A percentile compares a stretch with the other conserved stretches of the same genome.
Evolutionary conservation across 2,329 filamentous ascomycete species (phyloP).

Genomic region (Neospermospora avenae): DNA sequence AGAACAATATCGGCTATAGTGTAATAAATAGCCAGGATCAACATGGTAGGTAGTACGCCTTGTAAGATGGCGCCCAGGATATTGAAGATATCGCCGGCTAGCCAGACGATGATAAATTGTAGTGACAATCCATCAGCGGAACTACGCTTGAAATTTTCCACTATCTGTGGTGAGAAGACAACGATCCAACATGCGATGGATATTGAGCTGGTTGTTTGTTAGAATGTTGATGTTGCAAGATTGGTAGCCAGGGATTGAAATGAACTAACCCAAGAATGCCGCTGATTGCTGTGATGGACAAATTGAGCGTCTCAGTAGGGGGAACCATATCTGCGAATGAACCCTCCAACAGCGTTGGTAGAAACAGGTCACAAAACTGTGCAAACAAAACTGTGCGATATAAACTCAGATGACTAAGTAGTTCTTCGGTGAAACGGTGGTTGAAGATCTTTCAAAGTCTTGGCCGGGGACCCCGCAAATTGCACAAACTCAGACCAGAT

Average conservation of each 20-base stretch:
- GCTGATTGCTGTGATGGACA: slow-evolving; percentile 87
- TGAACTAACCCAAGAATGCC: slow-evolving; percentile 76
- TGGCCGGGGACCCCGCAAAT: slow-evolving; percentile 3
- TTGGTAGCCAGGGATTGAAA: neutral
- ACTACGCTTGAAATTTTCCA: slow-evolving; percentile 84
- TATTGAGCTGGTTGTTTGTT: slow-evolving; percentile 62
- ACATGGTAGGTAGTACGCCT: slow-evolving; percentile 91
- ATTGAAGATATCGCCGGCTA: slow-evolving; percentile 93
- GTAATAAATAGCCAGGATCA: slow-evolving; percentile 92
- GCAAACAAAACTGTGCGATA: too few species aligned
- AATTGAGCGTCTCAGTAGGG: slow-evolving; percentile 53
- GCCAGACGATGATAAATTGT: slow-evolving; percentile 90
- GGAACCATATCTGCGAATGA: slow-evolving; percentile 38
- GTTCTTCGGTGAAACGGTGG: neutral
- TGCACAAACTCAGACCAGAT: neutral
- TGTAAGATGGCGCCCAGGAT: slow-evolving; percentile 90
- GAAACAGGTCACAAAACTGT: too few species aligned
- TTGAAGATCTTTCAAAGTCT: neutral
- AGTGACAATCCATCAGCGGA: slow-evolving; percentile 87
- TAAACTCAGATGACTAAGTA: neutral
- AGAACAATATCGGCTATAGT: slow-evolving; percentile 89
- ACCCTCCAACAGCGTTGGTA: neutral
- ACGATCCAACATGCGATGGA: slow-evolving; percentile 96
- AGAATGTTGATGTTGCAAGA: slow-evolving; percentile 5
- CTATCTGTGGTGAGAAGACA: slow-evolving; percentile 95